phyloP scores from a whole-genome alignment of 1,139 yeast genomes.

The Yamadazyma oceani region DNA sequence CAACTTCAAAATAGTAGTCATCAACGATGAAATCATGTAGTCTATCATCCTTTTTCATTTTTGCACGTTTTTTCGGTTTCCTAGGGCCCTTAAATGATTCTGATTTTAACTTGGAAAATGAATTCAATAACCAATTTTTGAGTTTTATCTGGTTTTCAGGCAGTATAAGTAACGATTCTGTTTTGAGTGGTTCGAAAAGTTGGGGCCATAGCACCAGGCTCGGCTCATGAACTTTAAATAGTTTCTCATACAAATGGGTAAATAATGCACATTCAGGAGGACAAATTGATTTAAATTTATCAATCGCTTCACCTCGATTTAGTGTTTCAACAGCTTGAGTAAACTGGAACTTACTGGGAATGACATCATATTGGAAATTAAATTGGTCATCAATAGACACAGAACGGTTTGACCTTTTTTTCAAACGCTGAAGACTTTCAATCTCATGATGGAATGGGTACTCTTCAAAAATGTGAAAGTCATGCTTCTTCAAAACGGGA shows the following conservation, averaged over 20 bases:
- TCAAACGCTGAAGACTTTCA: not conserved
- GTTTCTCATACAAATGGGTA: slow-evolving; percentile 1
- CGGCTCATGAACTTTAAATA: not conserved
- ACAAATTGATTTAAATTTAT: slow-evolving; percentile 5
- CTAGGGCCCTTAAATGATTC: slow-evolving; percentile 34
- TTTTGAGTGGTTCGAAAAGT: slow-evolving; percentile 39
- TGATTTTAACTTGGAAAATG: slow-evolving; percentile 44
- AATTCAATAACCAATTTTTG: slow-evolving; percentile 47
- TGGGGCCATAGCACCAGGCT: slow-evolving; percentile 39
- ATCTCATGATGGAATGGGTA: slow-evolving; percentile 1
- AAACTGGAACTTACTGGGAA: not conserved
- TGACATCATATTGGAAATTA: not conserved
- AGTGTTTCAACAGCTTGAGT: not conserved
- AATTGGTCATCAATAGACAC: not conserved
- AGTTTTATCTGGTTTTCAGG: slow-evolving; percentile 23
- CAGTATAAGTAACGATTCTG: slow-evolving; percentile 39
- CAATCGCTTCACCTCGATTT: not conserved
- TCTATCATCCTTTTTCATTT: slow-evolving; percentile 15
- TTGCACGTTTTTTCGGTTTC: slow-evolving; percentile 23
- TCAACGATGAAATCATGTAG: slow-evolving; percentile 32
- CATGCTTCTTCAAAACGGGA: slow-evolving; percentile 17
- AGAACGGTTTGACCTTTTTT: not conserved
- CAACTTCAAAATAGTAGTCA: slow-evolving; percentile 21
- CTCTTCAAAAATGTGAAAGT: slow-evolving; percentile 22
- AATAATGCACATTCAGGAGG: slow-evolving; percentile 5